phyloP scores from a whole-genome alignment of 2,329 filamentous ascomycete genomes.

The Aspergillus sp. region DNA sequence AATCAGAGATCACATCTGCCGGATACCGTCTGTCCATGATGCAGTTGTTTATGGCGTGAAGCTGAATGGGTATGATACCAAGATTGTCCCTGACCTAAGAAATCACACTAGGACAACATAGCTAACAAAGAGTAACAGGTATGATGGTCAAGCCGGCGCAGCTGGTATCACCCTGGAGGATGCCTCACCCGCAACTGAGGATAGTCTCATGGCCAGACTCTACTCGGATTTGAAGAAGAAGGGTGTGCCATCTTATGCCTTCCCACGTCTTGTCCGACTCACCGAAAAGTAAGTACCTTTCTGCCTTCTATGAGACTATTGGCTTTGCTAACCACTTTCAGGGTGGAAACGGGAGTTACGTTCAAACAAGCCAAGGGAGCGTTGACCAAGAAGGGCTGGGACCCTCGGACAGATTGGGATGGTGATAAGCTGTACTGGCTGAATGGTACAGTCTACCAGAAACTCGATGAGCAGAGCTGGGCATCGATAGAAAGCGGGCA shows the following conservation, averaged over 20 bases:
- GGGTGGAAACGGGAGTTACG: slow-evolving; percentile 50
- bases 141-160: slow-evolving; percentile 53
- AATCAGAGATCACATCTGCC: slow-evolving; percentile 48
- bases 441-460: slow-evolving; percentile 43
- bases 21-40: slow-evolving; percentile 44
- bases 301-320: too few species aligned
- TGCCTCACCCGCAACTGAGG: slow-evolving; percentile 29
- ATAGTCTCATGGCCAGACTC: slow-evolving; percentile 41
- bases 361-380: slow-evolving; percentile 54
- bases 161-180: slow-evolving; percentile 49
- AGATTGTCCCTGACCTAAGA: background rate
- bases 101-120: background rate
- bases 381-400: slow-evolving; percentile 47
- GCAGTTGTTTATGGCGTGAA: slow-evolving; percentile 50
- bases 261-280: slow-evolving; percentile 51
- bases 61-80: slow-evolving; percentile 37
- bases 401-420: slow-evolving; percentile 32
- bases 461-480: slow-evolving; percentile 44
- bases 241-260: slow-evolving; percentile 50
- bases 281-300: slow-evolving; percentile 43
- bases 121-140: slow-evolving; percentile 31
- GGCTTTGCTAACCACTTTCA: slow-evolving; percentile 15
- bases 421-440: slow-evolving; percentile 50
- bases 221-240: slow-evolving; percentile 44
- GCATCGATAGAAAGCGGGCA: slow-evolving; percentile 43